Conservation (phyloP, 495 filamentous ascomycete genomes). For the Xylaria nigripes region DNA sequence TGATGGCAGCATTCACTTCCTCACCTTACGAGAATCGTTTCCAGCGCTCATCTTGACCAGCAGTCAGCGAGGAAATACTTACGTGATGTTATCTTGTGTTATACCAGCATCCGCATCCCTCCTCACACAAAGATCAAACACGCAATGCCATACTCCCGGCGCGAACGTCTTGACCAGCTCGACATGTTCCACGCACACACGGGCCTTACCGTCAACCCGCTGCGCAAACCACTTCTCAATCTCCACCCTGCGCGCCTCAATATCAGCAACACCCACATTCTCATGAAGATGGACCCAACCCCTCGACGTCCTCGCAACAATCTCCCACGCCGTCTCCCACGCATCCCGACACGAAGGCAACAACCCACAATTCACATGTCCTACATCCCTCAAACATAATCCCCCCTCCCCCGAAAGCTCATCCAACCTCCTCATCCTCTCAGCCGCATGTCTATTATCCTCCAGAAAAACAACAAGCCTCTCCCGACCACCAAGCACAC, state of each 20-base stretch:
- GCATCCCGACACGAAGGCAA: constrained; percentile 58
- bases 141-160: constrained; percentile 83
- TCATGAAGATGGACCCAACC: constrained; percentile 83
- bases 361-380: constrained; percentile 76
- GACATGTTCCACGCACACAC: constrained; percentile 54
- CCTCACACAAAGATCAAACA: constrained; percentile 65
- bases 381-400: constrained; percentile 14
- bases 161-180: constrained; percentile 85
- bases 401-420: not conserved
- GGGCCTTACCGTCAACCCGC: constrained; percentile 14
- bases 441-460: constrained; percentile 51
- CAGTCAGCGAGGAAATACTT: not conserved
- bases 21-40: not conserved
- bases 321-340: constrained; percentile 59
- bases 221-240: constrained; percentile 34
- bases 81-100: constrained; percentile 14
- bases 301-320: constrained; percentile 22
- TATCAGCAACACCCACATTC: constrained; percentile 61
- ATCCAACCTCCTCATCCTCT: constrained; percentile 32
- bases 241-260: constrained; percentile 46
- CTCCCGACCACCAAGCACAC: constrained; percentile 25
- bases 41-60: not conserved
- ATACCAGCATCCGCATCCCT: constrained; percentile 3
- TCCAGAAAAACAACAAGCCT: constrained; percentile 61
- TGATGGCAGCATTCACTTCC: not conserved